Evolutionary conservation across 164 flowering plant species (phyloP).

Genomic region (Paratinospora sagittata): DNA sequence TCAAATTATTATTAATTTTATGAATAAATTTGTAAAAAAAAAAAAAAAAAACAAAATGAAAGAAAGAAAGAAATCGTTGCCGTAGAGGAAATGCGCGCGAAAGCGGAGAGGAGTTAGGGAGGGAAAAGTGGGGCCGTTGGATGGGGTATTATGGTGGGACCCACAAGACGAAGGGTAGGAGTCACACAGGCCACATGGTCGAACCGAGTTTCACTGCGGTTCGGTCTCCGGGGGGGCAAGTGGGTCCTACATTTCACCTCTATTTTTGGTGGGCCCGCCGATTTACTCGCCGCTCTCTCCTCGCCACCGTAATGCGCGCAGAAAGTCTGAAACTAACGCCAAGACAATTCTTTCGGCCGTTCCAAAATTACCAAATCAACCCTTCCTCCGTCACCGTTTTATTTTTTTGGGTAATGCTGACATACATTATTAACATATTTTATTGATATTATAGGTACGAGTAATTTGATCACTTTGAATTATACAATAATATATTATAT

Average conservation of each 20-base stretch:
- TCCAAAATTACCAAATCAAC: not conserved
- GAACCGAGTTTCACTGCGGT: not conserved
- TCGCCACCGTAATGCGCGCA: not conserved
- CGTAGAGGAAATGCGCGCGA: conserved; percentile 21
- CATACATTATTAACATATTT: too few species aligned
- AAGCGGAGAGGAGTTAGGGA: conserved; percentile 10
- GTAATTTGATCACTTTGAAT: too few species aligned
- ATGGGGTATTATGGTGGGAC: conserved; percentile 14
- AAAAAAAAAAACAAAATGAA: not conserved
- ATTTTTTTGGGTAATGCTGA: too few species aligned
- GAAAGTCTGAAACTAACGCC: not conserved
- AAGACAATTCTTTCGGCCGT: not conserved
- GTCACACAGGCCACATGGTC: conserved; percentile 8
- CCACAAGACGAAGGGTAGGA: not conserved
- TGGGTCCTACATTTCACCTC: not conserved
- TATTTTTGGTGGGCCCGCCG: not conserved
- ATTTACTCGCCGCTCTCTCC: not conserved
- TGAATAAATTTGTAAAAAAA: not conserved
- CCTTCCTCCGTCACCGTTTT: too few species aligned
- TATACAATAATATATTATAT: too few species aligned
- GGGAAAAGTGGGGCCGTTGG: conserved; percentile 17
- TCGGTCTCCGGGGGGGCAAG: not conserved
- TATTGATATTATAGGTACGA: too few species aligned
- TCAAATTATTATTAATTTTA: not conserved
- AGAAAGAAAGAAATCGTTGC: conserved; percentile 20